These are phyloP conservation scores for Talaromyces sp. DNA, from an alignment of 2,329 filamentous ascomycete species.

Conservation along the genomic window DNA sequence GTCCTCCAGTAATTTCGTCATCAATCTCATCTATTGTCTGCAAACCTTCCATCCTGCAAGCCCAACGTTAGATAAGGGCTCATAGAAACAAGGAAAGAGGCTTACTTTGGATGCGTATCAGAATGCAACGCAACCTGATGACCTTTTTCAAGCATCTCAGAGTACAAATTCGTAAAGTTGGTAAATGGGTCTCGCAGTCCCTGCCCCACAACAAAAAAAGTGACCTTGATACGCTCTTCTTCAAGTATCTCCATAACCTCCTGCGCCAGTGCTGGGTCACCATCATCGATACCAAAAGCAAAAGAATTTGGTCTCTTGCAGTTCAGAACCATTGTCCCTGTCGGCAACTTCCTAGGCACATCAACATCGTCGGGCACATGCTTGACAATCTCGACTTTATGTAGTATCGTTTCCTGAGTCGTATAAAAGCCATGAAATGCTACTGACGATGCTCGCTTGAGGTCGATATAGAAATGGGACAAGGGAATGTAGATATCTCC, in stretches of 20 bases:
- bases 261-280: slow-evolving; percentile 57
- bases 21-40: slow-evolving; percentile 33
- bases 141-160: slow-evolving; percentile 58
- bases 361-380: slow-evolving; percentile 50
- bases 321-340: slow-evolving; percentile 58
- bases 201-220: slow-evolving; percentile 67
- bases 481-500: slow-evolving; percentile 61
- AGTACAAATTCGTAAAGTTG: slow-evolving; percentile 62
- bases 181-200: slow-evolving; percentile 57
- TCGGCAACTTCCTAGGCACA: slow-evolving; percentile 59
- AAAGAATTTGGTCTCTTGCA: slow-evolving; percentile 68
- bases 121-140: slow-evolving; percentile 68
- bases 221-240: slow-evolving; percentile 61
- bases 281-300: slow-evolving; percentile 70
- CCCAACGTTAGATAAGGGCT: background rate
- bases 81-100: background rate
- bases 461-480: slow-evolving; percentile 62
- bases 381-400: slow-evolving; percentile 59
- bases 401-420: slow-evolving; percentile 48
- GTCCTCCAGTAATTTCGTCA: slow-evolving; percentile 34
- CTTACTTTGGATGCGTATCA: slow-evolving; percentile 62
- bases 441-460: slow-evolving; percentile 55
- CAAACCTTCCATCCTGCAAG: slow-evolving; percentile 36
- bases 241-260: slow-evolving; percentile 60
- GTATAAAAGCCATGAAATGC: slow-evolving; percentile 64